Base-by-base conservation (phyloP, 768 basidiomycete genomes). In the Lentinula guzmanii region DNA sequence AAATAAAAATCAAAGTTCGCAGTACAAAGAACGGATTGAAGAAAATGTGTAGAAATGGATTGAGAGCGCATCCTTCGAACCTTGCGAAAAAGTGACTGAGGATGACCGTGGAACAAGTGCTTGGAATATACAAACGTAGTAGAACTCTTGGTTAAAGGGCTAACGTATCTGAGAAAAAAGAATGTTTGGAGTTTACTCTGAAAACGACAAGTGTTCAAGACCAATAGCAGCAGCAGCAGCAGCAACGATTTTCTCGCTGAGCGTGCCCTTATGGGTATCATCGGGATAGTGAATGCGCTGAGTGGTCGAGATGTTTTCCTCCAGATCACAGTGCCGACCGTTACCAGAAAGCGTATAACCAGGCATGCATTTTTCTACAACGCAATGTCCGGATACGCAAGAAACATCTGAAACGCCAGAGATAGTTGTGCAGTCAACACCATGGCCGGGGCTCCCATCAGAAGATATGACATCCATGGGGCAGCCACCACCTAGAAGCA, bases 381-480 rank as follows among this genome's bases (percentile, higher is more conserved):
- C 55, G 65, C 77, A 78, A 18, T 65, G 57, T 16, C 76, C 74
- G 7, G 51, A 43, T 2, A 63, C 31, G 68, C 77, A 78, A 1
- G 73, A 62, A 52, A 78, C 77, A 58, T 74, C 74, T 18, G 70
- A 65, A 24, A 77, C 75, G 18, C 75, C 70, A 0, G 72, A 72
- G 37, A 78, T 63, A 21, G 69, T 66, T 8, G 75, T 74, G 65
- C 77, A 78, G 65, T 78, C 77, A 7, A 65, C 52, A 46, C 77
- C 65, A 28, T 16, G 53, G 16, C 54, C 56, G 9, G 53, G 11
- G 3, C 46, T 24, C 31, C 76, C 41, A 53, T 51, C 69, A 64
- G 48, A 67, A 60, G 65, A 63, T 13, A 66, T 60, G 28, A 71
- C 63, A 0, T 72, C 72, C 2, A 68, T n/a, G 41, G 64, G 64